Base-by-base conservation (phyloP, 768 basidiomycete genomes). In the Serendipita sp. region DNA sequence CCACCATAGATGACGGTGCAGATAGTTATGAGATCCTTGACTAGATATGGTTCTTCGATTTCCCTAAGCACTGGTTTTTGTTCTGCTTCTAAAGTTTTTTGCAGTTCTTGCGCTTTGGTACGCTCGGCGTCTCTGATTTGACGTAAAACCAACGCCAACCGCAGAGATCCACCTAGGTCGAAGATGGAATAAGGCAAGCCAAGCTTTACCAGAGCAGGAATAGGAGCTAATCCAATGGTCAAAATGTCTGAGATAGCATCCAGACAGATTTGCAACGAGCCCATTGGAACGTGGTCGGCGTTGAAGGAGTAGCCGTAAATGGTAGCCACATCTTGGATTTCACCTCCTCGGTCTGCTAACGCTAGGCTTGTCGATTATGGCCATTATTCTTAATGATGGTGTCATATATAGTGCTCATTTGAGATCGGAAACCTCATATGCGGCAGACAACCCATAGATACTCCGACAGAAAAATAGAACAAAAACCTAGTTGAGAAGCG, bases 131-230 rank as follows among this genome's bases (percentile, higher is more conserved):
- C 84, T 63, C 82, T 77, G 30, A 89, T 72, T 70, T 88, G 85
- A 0, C 87, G 79, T 38, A 90, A 74, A 28, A 81, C 75, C 61
- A 87, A 69, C 68, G 87, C 88, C 43, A 90, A 79, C 38, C 88
- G 80, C 62, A 89, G 70, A 0, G 83, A 79, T 20, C 83, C 87
- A 2, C 79, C 75, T 62, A 88, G 69, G 70, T 90, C 88, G 31
- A 90, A 58, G 24, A 58, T n/a, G 17, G 26, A 58, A 34, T 30
- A 58, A 24, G 26, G 26, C 9, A 58, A 31, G 26, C 45, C 45
- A 48, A 20, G 26, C 7, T 28, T 20, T 7, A 28, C 45, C 24
- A 58, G 30, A 31, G 33, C 24, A n/a, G 53, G 53, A 58, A 58
- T 28, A 30, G 53, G 53, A 11, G 24, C 33, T 34, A 58, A n/a